Percentiles rank a stretch among this genome's conserved stretches.
phyloP scores from a whole-genome alignment of 208 protist genomes.

The Wallacemonas collosoma region DNA sequence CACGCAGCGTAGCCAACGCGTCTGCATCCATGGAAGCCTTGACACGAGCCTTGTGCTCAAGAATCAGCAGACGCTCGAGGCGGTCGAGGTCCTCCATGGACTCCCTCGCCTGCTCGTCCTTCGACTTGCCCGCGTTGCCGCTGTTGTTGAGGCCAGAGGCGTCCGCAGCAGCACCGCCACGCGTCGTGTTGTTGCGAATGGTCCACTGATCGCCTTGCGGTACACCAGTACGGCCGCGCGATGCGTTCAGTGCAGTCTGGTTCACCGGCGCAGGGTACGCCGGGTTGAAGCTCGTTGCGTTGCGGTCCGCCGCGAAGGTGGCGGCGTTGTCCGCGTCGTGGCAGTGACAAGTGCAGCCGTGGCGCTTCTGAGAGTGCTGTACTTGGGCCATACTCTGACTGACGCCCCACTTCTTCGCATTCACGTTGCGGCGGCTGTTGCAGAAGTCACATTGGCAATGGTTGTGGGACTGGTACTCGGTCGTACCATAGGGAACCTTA shows the following conservation, averaged over 20 bases:
- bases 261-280: slow-evolving; percentile 77
- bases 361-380: slow-evolving; percentile 33
- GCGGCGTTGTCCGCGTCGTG: slow-evolving; percentile 31
- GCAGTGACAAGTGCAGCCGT: slow-evolving; percentile 64
- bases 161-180: slow-evolving; percentile 1
- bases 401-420: slow-evolving; percentile 76
- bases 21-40: slow-evolving; percentile 68
- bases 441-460: slow-evolving; percentile 91
- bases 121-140: slow-evolving; percentile 21
- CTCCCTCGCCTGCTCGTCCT: slow-evolving; percentile 51
- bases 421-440: slow-evolving; percentile 68
- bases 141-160: slow-evolving; percentile 3
- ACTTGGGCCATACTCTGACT: slow-evolving; percentile 36
- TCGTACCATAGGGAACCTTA: slow-evolving; percentile 55
- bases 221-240: slow-evolving; percentile 59
- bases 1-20: slow-evolving; percentile 33
- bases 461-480: slow-evolving; percentile 78
- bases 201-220: slow-evolving; percentile 58
- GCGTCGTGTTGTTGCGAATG: slow-evolving; percentile 23
- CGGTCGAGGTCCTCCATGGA: slow-evolving; percentile 77
- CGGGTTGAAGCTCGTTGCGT: slow-evolving; percentile 55
- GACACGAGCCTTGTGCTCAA: slow-evolving; percentile 87
- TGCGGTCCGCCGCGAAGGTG: slow-evolving; percentile 21
- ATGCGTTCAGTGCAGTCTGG: slow-evolving; percentile 81
- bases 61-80: slow-evolving; percentile 86